Evolutionary conservation across 225 moss, liverwort and hornwort species (phyloP).

Genomic region (Pleurozium schreberi): DNA sequence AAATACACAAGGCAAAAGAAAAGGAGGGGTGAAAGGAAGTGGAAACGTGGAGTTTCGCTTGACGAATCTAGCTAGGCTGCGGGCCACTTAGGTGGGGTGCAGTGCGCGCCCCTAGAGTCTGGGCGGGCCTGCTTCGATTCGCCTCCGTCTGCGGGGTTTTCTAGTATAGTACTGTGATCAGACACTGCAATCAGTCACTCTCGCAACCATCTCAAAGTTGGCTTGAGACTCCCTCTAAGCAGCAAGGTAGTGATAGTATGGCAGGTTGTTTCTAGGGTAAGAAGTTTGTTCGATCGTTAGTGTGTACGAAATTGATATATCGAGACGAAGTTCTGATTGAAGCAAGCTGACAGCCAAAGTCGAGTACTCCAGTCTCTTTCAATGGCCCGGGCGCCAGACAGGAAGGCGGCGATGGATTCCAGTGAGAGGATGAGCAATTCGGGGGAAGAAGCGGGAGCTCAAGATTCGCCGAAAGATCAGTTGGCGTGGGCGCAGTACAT

Average conservation of each 20-base stretch:
- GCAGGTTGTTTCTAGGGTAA: not conserved
- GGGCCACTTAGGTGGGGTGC: no score
- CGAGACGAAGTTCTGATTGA: not conserved
- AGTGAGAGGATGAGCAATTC: constrained; percentile 2
- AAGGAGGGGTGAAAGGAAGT: not conserved
- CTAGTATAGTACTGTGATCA: not conserved
- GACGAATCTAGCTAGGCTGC: not conserved
- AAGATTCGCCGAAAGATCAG: constrained; percentile 13
- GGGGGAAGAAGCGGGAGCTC: not conserved
- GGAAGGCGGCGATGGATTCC: not conserved
- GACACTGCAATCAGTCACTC: not conserved
- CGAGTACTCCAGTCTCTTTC: not conserved
- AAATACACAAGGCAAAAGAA: no score
- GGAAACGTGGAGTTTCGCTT: not conserved
- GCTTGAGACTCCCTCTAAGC: not conserved
- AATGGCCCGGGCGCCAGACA: not conserved
- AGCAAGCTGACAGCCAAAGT: no score
- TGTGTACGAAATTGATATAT: not conserved
- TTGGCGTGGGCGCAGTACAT: constrained; percentile 13
- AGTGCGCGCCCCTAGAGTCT: not conserved
- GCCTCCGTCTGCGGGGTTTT: not conserved
- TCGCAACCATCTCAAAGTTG: not conserved
- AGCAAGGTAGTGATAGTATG: not conserved
- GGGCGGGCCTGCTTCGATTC: not conserved
- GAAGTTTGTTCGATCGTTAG: not conserved